Base-by-base conservation (phyloP, 176 grass and related monocot genomes). In the Dendrocalamus sinicus region DNA sequence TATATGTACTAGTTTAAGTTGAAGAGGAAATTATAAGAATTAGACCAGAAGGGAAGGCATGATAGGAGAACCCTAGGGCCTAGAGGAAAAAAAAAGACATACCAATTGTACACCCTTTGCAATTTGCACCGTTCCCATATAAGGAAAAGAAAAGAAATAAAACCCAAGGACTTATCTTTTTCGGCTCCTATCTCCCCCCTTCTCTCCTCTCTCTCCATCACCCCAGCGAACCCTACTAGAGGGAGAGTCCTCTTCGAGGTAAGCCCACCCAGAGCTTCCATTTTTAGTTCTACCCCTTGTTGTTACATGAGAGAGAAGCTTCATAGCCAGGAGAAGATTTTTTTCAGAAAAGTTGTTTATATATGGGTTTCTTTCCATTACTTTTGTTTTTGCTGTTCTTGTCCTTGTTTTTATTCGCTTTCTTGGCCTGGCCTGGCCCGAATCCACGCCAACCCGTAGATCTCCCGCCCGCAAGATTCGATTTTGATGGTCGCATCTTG, bases 181-280 rank as follows among this genome's bases (percentile, higher is more conserved):
- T 64, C n/a, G 2, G 12, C 17, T 67, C 23, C 15, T 30, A 6
- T 48, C 60, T 19, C 17, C 37, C 10, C 51, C 48, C 50, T 5
- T 58, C 15, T 40, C 65, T 68, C 65, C 16, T 65, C 9, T 65
- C 9, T 76, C 70, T 87, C 46, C 59, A 51, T 48, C 70, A n/a
- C 57, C 67, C 55, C 28, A 48, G 78, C 70, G 83, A 90, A 78
- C 88, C 78, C 84, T 78, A 78, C 84, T 78, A 78, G 72, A 60
- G 26, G 72, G 78, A 86, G 66, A 37, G 69, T 22, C 50, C 71
- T 75, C 78, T 62, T 72, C 83, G 73, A 78, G 78, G 88, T 86
- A 86, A 82, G 35, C 35, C 66, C 35, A 11, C 66, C 35, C 35
- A 5, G 35, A 20, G 66, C 35, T 20, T 20, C 66, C 66, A 68